These are phyloP conservation scores for Paspalum notatum DNA, from an alignment of 176 grass and related monocot species.

Conservation along the genomic window DNA sequence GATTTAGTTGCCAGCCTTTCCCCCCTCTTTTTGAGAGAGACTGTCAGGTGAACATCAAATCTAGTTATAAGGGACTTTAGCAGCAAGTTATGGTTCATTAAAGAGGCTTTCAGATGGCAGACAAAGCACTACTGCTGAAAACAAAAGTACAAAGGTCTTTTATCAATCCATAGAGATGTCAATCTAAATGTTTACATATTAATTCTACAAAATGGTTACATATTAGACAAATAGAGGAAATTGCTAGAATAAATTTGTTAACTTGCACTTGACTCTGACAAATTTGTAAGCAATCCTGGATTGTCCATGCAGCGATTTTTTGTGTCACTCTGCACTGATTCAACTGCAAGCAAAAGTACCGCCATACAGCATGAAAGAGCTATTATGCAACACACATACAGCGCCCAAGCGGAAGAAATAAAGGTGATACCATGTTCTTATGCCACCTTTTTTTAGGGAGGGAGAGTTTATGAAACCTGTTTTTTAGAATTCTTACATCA, in stretches of 20 bases:
- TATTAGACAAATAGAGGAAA: neutral
- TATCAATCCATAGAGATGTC: neutral
- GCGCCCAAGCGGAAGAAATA: neutral
- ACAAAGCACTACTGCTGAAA: neutral
- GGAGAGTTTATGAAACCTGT: neutral
- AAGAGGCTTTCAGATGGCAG: neutral
- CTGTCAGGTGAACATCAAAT: neutral
- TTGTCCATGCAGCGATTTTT: neutral
- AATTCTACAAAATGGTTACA: neutral
- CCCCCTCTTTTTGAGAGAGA: neutral
- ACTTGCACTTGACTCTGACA: neutral
- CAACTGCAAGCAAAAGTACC: neutral
- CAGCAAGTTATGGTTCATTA: conserved; percentile 4
- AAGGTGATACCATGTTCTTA: conserved; percentile 22
- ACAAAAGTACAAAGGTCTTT: neutral
- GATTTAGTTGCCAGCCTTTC: neutral
- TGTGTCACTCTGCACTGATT: neutral
- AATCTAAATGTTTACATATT: neutral
- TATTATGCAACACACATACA: neutral
- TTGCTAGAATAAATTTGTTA: conserved; percentile 6
- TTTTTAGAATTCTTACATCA: conserved; percentile 13
- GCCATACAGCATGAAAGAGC: neutral
- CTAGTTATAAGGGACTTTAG: neutral
- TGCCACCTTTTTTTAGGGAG: neutral
- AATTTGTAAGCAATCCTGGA: conserved; percentile 2